Evolutionary conservation across 176 grass and related monocot species (phyloP).

Genomic region (Microstegium vimineum): DNA sequence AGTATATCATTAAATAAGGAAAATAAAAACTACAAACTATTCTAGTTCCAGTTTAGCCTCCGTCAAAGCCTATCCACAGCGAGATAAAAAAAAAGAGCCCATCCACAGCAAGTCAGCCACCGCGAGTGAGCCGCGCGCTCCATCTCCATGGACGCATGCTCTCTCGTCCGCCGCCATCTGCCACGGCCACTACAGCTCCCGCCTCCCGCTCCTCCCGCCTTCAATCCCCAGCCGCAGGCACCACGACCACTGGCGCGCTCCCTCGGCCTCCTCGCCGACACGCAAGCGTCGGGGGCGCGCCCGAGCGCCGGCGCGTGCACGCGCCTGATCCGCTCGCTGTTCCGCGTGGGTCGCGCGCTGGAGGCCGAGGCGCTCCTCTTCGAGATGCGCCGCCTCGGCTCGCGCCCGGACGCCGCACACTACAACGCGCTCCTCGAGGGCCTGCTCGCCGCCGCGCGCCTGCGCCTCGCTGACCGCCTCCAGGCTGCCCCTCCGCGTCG

Average conservation of each 20-base stretch:
- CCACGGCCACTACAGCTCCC: slow-evolving; percentile 14
- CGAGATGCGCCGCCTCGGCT: slow-evolving; percentile 59
- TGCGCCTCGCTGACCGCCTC: slow-evolving; percentile 68
- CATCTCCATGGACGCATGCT: slow-evolving; percentile 14
- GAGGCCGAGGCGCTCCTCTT: slow-evolving; percentile 77
- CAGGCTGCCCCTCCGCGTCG: no score
- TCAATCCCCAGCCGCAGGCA: no score
- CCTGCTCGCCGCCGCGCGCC: slow-evolving; percentile 48
- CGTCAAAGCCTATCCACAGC: no score
- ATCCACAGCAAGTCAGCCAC: background rate
- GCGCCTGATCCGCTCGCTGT: no score
- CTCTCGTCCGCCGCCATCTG: background rate
- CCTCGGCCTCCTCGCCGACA: slow-evolving; percentile 47
- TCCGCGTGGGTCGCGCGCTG: slow-evolving; percentile 45
- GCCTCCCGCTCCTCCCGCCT: background rate
- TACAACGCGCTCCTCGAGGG: slow-evolving; percentile 76
- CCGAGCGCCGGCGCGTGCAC: slow-evolving; percentile 54
- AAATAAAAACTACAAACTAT: no score
- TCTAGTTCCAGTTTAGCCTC: background rate
- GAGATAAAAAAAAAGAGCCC: no score
- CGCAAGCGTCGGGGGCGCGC: slow-evolving; percentile 55
- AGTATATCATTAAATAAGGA: no score
- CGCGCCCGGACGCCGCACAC: slow-evolving; percentile 31
- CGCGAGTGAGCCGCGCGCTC: background rate
- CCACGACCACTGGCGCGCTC: slow-evolving; percentile 39